Evolutionary conservation across 441 rosid species (phyloP).

Genomic region (Erodium moschatum): DNA sequence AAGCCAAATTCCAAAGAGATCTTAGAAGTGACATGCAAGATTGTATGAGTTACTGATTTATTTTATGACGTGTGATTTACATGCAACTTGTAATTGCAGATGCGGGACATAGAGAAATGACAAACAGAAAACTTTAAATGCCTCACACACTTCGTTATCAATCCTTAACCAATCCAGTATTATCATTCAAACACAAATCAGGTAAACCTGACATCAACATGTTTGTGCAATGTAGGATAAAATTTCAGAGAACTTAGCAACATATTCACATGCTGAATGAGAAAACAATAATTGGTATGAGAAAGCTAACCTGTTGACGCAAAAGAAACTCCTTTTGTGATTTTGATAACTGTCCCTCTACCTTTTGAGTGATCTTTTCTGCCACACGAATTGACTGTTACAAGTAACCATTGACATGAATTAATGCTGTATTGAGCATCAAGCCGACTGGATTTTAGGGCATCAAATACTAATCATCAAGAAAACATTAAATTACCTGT

Average conservation of each 20-base stretch:
- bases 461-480: conserved; percentile 18
- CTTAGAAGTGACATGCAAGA: neutral
- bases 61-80: neutral
- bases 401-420: conserved; percentile 28
- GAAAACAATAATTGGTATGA: conserved; percentile 9
- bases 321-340: conserved; percentile 98
- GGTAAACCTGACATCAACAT: neutral
- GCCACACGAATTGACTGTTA: conserved; percentile 98
- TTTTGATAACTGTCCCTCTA: conserved; percentile 95
- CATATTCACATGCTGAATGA: neutral
- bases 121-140: neutral
- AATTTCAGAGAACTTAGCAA: neutral
- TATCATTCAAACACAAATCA: neutral
- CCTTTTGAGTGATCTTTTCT: conserved; percentile 96
- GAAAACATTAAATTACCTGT: conserved; percentile 48
- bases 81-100: neutral
- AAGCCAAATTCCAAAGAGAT: conserved; percentile 1
- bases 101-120: neutral
- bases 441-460: conserved; percentile 12
- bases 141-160: neutral
- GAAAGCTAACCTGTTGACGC: conserved; percentile 83
- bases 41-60: neutral
- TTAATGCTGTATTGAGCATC: conserved; percentile 22
- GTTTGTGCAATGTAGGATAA: neutral
- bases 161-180: neutral